These are phyloP conservation scores for Ceratocystis diversiconidia DNA, from an alignment of 2,329 filamentous ascomycete species.

Conservation along the genomic window DNA sequence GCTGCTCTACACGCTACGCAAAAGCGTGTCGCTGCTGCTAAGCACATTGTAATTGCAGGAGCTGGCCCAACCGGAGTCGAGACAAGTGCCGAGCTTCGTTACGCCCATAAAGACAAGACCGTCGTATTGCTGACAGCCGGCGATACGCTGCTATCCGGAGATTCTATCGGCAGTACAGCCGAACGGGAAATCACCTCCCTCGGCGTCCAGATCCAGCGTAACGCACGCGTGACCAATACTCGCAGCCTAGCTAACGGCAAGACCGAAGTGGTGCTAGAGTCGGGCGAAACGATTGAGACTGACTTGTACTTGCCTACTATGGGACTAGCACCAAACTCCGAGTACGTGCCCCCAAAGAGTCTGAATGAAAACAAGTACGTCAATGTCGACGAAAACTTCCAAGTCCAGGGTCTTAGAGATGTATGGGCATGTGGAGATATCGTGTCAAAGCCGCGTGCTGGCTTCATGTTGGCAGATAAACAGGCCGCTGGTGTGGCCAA, in stretches of 20 bases:
- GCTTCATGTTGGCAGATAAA: constrained; percentile 46
- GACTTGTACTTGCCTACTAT: constrained; percentile 45
- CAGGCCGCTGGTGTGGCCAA: constrained; percentile 39
- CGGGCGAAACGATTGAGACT: constrained; percentile 34
- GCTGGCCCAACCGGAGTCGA: constrained; percentile 44
- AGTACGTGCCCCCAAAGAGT: constrained; percentile 34
- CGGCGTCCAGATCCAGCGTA: constrained; percentile 34
- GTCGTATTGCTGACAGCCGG: constrained; percentile 34
- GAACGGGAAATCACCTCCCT: constrained; percentile 38
- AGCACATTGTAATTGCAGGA: constrained; percentile 42
- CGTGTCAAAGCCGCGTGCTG: constrained; percentile 37
- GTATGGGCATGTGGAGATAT: constrained; percentile 43
- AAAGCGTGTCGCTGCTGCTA: constrained; percentile 31
- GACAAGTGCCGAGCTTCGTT: constrained; percentile 39
- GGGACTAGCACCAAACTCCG: constrained; percentile 41
- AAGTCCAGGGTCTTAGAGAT: constrained; percentile 31
- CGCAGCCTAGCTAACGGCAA: constrained; percentile 30
- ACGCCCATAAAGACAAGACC: constrained; percentile 36
- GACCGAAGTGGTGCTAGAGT: constrained; percentile 34
- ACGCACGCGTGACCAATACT: constrained; percentile 29
- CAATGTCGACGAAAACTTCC: constrained; percentile 37
- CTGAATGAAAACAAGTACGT: constrained; percentile 34
- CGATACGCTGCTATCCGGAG: constrained; percentile 31
- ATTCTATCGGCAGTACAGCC: constrained; percentile 31
- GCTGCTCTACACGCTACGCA: constrained; percentile 30